These are phyloP conservation scores for Umbilicaria muhlenbergii DNA, from an alignment of 495 filamentous ascomycete species.

Conservation along the genomic window DNA sequence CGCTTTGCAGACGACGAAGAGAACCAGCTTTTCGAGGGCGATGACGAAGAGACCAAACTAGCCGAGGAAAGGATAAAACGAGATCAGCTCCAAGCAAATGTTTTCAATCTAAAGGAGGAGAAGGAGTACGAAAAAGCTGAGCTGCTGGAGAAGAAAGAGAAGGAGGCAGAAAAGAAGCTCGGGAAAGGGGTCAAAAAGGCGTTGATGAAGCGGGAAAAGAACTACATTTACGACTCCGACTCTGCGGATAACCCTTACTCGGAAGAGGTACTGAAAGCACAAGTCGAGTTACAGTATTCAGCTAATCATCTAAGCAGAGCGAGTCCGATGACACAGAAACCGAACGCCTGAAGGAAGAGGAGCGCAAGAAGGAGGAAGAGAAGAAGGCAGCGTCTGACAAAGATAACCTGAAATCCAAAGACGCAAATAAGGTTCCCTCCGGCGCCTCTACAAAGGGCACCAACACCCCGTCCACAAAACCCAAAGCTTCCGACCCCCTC, in stretches of 20 bases:
- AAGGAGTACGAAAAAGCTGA: constrained; percentile 75
- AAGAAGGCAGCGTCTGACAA: constrained; percentile 26
- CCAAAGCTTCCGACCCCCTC: constrained; percentile 27
- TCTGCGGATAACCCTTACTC: constrained; percentile 65
- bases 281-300: not conserved
- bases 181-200: constrained; percentile 67
- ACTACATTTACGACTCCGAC: constrained; percentile 66
- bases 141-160: constrained; percentile 48
- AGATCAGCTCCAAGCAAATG: constrained; percentile 73
- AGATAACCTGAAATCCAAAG: constrained; percentile 18
- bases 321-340: constrained; percentile 25
- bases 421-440: constrained; percentile 30
- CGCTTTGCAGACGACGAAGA: constrained; percentile 76
- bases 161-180: constrained; percentile 45
- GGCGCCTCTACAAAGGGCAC: constrained; percentile 53
- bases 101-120: constrained; percentile 74
- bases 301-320: constrained; percentile 5
- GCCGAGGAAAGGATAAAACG: constrained; percentile 71
- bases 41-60: constrained; percentile 78
- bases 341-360: constrained; percentile 48
- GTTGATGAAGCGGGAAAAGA: constrained; percentile 69
- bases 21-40: constrained; percentile 58
- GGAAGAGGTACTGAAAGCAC: constrained; percentile 26
- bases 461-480: constrained; percentile 58
- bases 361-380: constrained; percentile 55